Percentiles rank a stretch among this genome's conserved stretches.
Conservation (phyloP, 768 basidiomycete species). For the Psilocybe tampanensis region DNA sequence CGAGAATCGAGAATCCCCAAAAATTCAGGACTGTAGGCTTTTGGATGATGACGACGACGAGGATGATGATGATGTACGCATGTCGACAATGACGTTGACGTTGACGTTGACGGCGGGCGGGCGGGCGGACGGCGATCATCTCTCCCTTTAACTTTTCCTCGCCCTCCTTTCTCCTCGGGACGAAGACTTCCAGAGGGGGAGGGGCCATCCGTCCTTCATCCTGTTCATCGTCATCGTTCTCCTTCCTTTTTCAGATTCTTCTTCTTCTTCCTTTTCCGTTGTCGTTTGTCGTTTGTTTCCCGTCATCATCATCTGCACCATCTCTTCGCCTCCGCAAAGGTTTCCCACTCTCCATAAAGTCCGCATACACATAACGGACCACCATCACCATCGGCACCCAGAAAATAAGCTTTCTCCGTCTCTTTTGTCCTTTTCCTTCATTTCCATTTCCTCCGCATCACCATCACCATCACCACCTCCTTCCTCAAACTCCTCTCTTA, state of each 20-base stretch:
- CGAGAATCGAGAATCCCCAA: too few relatives aligned
- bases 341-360: too few relatives aligned
- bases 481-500: too few relatives aligned
- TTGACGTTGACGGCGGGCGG: background rate
- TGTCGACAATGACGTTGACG: background rate
- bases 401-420: background rate
- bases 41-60: too few relatives aligned
- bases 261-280: background rate
- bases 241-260: background rate
- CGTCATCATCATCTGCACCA: too few relatives aligned
- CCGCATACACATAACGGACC: background rate
- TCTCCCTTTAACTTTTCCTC: conserved; percentile 1
- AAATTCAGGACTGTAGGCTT: too few relatives aligned
- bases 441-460: background rate
- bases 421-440: too few relatives aligned
- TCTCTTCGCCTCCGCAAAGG: too few relatives aligned
- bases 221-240: background rate
- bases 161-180: background rate
- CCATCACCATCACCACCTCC: background rate
- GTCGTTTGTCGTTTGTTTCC: too few relatives aligned
- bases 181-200: too few relatives aligned
- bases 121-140: too few relatives aligned
- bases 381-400: background rate
- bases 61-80: too few relatives aligned
- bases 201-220: background rate